Evolutionary conservation across 495 filamentous ascomycete species (phyloP), one percentile per base, ranked within the genome.

Genomic region (Apiosordaria backusii): DNA sequence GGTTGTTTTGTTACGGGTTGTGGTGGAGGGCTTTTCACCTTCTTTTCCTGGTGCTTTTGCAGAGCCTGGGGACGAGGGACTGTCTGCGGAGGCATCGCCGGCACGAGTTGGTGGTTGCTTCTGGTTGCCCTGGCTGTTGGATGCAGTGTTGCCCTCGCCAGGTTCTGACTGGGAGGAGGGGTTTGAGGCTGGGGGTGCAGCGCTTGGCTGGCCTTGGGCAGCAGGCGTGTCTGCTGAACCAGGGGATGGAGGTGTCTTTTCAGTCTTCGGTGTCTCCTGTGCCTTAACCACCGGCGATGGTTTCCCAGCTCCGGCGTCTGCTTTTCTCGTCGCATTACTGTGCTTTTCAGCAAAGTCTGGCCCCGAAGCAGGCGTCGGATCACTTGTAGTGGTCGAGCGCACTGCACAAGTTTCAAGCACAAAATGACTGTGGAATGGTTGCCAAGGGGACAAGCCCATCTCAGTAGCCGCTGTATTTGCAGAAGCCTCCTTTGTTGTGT

Each of bases 1-100:
- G 66, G 74, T 85, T 22, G 77, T 78, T 27, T 79, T 84, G 69
- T 75, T 82, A 64, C 81, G 74, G 15, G 66, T 59, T 29, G 64
- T 61, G 19, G 25, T 35, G 50, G 57, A 61, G 45, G 13, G 61
- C 55, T 50, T 65, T 45, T 45, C 35, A 15, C 35, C 35, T 45
- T 45, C 35, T 45, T 45, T 45, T 7, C 35, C 35, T 45, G 35
- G 35, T 9, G 35, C 3, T 45, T 45, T 45, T 55, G 23, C 64
- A 24, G 61, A 60, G 19, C 45, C 45, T 40, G 65, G 25, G 2
- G 68, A 53, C 1, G 64, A 29, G 10, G 64, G 10, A 3, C 35
- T 22, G 26, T 72, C 59, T 3, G 55, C n/a, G n/a, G 61, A 23
- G 40, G 52, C 7, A 22, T 68, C 63, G 3, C 58, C 10, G 35